phyloP scores from a whole-genome alignment of 1,284 basidiomycete genomes.

The Cutaneotrichosporon spelunceum region DNA sequence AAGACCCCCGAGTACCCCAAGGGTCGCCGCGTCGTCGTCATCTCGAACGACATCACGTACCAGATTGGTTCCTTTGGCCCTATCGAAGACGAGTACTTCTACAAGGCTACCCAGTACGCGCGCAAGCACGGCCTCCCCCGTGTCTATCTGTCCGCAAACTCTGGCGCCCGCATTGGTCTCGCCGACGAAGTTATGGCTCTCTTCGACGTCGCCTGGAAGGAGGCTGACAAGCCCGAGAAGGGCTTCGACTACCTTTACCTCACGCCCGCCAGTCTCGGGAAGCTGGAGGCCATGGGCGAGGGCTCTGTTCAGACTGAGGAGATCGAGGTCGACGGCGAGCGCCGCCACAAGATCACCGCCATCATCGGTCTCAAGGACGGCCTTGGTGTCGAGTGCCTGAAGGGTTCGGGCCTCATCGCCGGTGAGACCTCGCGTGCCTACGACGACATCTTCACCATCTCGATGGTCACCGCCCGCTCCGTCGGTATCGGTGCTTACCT shows the following conservation, averaged over 20 bases:
- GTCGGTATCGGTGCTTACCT: slow-evolving; percentile 99
- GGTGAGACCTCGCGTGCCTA: slow-evolving; percentile 98
- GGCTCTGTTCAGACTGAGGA: slow-evolving; percentile 78
- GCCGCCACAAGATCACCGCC: slow-evolving; percentile 89
- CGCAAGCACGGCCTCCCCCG: slow-evolving; percentile 83
- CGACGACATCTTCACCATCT: slow-evolving; percentile 99
- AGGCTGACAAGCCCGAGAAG: slow-evolving; percentile 78
- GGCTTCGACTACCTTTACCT: slow-evolving; percentile 97
- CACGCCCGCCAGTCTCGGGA: slow-evolving; percentile 76
- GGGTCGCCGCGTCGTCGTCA: slow-evolving; percentile 81
- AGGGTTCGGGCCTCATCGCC: slow-evolving; percentile 95
- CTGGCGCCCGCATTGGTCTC: slow-evolving; percentile 92
- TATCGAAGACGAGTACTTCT: slow-evolving; percentile 93
- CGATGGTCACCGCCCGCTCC: slow-evolving; percentile 95
- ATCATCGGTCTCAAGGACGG: slow-evolving; percentile 95
- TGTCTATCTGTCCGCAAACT: slow-evolving; percentile 97
- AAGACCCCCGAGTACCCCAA: slow-evolving; percentile 89
- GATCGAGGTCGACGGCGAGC: slow-evolving; percentile 79
- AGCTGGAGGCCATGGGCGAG: slow-evolving; percentile 74
- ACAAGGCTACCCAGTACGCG: slow-evolving; percentile 88
- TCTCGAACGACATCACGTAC: slow-evolving; percentile 98
- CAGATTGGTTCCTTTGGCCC: slow-evolving; percentile 99
- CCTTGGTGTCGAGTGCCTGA: slow-evolving; percentile 95
- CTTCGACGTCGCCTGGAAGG: slow-evolving; percentile 90
- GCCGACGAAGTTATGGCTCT: slow-evolving; percentile 87